These are phyloP conservation scores for Acorus calamus DNA, from an alignment of 106 monocot genomes.

Conservation along the genomic window DNA sequence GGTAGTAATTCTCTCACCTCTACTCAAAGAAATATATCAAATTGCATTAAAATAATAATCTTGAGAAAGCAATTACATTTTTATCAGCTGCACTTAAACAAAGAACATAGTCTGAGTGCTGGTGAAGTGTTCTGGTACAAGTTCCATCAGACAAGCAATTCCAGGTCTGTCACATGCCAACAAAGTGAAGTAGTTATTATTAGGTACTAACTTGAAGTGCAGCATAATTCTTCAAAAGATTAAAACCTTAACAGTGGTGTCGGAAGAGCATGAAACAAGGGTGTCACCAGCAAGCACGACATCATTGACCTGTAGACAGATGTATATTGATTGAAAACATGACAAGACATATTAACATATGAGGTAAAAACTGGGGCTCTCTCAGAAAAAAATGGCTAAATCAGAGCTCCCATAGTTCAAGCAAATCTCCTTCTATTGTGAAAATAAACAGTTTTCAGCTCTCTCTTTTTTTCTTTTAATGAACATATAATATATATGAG, in stretches of 20 bases:
- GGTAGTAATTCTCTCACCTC: too few relatives aligned
- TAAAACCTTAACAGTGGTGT: conserved; percentile 82
- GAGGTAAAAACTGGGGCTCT: too few relatives aligned
- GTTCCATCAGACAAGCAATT: conserved; percentile 64
- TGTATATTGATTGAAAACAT: not conserved
- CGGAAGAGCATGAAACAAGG: conserved; percentile 95
- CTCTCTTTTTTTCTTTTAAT: too few relatives aligned
- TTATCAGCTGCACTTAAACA: conserved; percentile 80
- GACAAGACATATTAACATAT: too few relatives aligned
- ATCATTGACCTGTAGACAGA: conserved; percentile 79
- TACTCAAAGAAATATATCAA: too few relatives aligned
- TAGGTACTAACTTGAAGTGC: not conserved
- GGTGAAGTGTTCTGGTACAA: conserved; percentile 82
- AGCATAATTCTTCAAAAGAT: not conserved
- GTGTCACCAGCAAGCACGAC: conserved; percentile 64
- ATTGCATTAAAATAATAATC: not conserved
- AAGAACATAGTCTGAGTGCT: conserved; percentile 96
- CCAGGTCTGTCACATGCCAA: conserved; percentile 47
- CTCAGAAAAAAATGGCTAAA: too few relatives aligned
- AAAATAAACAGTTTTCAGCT: too few relatives aligned
- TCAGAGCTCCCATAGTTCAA: too few relatives aligned
- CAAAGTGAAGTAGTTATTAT: conserved; percentile 2
- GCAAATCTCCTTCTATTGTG: too few relatives aligned
- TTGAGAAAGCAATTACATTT: conserved; percentile 45
- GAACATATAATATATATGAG: too few relatives aligned